Evolutionary conservation across 2,329 filamentous ascomycete genomes (phyloP), one percentile per base, ranked within the genome.

Genomic region (Sporothrix humicola): DNA sequence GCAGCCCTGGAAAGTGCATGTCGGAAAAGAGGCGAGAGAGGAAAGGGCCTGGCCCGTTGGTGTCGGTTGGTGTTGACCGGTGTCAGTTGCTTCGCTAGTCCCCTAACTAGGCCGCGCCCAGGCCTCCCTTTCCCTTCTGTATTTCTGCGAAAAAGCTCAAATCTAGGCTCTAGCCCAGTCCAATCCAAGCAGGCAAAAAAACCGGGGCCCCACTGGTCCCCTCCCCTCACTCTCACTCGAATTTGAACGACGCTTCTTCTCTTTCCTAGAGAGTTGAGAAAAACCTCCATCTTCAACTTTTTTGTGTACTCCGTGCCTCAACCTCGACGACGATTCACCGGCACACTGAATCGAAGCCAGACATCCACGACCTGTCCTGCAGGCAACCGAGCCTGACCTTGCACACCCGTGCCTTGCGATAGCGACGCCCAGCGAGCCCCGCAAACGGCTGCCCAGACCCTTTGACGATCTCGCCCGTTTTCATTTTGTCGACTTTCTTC

Each of bases 151-250:
- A 9, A 65, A 17, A 37, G 31, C 31, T 37, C 31, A 37, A 37
- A 7, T 37, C 31, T 37, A 37, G 31, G 4, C 31, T 37, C 31
- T 37, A 37, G 31, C 31, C 31, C 31, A 37, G 31, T 37, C 31
- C 31, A 37, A 7, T 37, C 15, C 9, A 23, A 66, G 17, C 7
- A 20, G 10, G 9, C 44, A 44, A 37, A 54, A 69, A 54, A 37
- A 69, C 48, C n/a, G 65, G 65, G 66, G 26, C 66, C 23, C 44
- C 46, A 69, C 46, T 52, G 48, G 65, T 66, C 63, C 44, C 23
- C 46, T 68, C 44, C 66, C 66, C 66, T 44, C 65, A 50, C 17
- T 69, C 44, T 69, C 46, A 54, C 65, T 69, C 65, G 44, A 17
- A 44, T 37, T 20, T 58, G 50, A 42, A 50, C 63, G 65, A 69